Evolutionary conservation across 2,329 filamentous ascomycete species (phyloP), one percentile per base, ranked within the genome.

Genomic region (Dactylonectria estremocensis): DNA sequence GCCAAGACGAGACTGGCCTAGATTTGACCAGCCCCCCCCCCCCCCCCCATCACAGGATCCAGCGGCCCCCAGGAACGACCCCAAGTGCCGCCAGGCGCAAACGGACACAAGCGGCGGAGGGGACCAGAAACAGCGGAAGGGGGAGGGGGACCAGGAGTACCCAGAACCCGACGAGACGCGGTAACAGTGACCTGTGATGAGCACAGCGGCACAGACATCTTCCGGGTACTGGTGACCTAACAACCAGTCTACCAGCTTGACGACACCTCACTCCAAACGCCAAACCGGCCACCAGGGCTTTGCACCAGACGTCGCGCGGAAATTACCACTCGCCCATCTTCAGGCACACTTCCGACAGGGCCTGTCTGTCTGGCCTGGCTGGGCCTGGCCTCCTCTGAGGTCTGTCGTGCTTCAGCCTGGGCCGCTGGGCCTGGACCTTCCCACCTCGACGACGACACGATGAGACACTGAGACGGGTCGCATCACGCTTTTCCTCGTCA

Each of bases 161-260:
- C 61, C 61, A 49, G 57, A 58, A 62, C 61, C 62, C 68, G 62
- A 74, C 64, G 66, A 61, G 69, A 61, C 33, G 18, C 50, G 33
- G 72, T 74, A 75, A 55, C 49, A 22, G 65, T 61, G 67, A 74
- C 71, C 65, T 63, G 59, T 54, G 62, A 56, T 46, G 20, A 11
- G 14, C 37, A 40, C 53, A 45, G 40, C 16, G 16, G 48, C 13
- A 48, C n/a, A 31, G 66, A 28, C 18, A 9, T 68, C 67, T 67
- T 66, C 66, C 62, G 72, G 61, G 74, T 76, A 75, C 71, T 18
- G 50, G 65, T 54, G 58, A 76, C 74, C 68, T 73, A 45, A 16
- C 66, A 67, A 53, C 65, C 31, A 22, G 33, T 16, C 66, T 66
- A 49, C 63, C 31, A 31, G 33, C 22, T 18, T 6, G 45, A 6